Evolutionary conservation across 2,329 filamentous ascomycete genomes (phyloP).

Genomic region (Colletotrichum gigasporum): DNA sequence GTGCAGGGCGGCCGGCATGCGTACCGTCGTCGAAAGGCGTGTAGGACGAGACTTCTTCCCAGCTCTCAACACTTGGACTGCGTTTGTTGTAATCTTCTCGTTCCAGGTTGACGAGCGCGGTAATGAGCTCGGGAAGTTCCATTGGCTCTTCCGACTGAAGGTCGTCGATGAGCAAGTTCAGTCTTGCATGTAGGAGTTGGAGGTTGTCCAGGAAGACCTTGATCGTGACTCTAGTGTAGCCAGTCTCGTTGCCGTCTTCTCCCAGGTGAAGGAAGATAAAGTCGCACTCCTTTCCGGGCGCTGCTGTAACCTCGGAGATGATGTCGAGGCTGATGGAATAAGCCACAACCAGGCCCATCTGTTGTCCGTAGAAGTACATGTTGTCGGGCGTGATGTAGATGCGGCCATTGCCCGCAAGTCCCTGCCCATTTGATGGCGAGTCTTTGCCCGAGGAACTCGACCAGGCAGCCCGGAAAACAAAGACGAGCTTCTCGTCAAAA

Average conservation of each 20-base stretch:
- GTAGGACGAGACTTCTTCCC: constrained; percentile 80
- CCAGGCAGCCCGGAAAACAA: constrained; percentile 96
- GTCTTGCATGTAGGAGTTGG: constrained; percentile 79
- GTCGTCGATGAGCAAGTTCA: constrained; percentile 88
- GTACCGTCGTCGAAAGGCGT: constrained; percentile 69
- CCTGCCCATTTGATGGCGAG: constrained; percentile 47
- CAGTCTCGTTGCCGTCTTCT: constrained; percentile 69
- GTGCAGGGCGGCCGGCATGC: constrained; percentile 48
- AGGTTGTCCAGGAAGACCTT: constrained; percentile 94
- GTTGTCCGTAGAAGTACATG: constrained; percentile 96
- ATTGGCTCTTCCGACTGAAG: constrained; percentile 77
- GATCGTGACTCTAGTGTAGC: constrained; percentile 80
- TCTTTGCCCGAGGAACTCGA: constrained; percentile 57
- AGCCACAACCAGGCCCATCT: constrained; percentile 88
- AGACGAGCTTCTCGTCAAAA: constrained; percentile 81
- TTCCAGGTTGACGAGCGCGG: constrained; percentile 79
- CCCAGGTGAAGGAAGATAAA: constrained; percentile 85
- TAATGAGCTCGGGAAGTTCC: constrained; percentile 75
- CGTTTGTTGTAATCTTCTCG: constrained; percentile 64
- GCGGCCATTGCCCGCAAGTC: constrained; percentile 74
- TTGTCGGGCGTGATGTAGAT: constrained; percentile 88
- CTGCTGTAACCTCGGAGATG: constrained; percentile 89
- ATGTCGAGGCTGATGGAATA: constrained; percentile 79
- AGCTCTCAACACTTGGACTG: constrained; percentile 85
- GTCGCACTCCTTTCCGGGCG: constrained; percentile 90